Conservation (phyloP, 106 monocot genomes). For the Dioscorea zingiberensis region DNA sequence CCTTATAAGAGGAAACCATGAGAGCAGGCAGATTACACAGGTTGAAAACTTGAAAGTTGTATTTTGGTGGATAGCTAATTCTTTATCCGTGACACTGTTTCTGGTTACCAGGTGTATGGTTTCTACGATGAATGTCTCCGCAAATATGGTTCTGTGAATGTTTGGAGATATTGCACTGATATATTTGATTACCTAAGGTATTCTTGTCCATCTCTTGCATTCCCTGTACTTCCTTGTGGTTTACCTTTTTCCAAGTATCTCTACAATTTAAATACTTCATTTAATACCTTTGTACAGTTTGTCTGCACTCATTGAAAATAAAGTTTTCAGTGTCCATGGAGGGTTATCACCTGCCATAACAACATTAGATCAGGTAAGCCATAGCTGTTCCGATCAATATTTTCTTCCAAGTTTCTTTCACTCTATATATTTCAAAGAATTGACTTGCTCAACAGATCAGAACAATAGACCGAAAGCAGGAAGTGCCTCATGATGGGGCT, state of each 20-base stretch:
- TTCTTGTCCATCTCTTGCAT: not conserved
- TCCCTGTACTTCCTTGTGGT: not conserved
- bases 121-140: conserved; percentile 99
- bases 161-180: conserved; percentile 99
- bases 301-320: conserved; percentile 92
- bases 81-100: conserved; percentile 6
- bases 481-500: conserved; percentile 97
- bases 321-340: conserved; percentile 92
- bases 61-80: not conserved
- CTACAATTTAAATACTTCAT: too few species aligned
- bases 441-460: conserved; percentile 55
- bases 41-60: conserved; percentile 21
- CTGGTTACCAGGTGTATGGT: conserved; percentile 72
- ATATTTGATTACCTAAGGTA: conserved; percentile 98
- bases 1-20: conserved; percentile 95
- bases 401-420: not conserved
- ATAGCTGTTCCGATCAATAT: not conserved
- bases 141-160: conserved; percentile 98
- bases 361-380: conserved; percentile 77
- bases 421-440: too few species aligned
- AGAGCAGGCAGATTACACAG: conserved; percentile 99
- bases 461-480: conserved; percentile 96
- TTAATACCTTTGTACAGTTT: conserved; percentile 41
- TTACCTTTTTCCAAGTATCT: not conserved
- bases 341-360: conserved; percentile 88